Percentiles rank a stretch among this genome's conserved stretches.
Conservation (phyloP, 2,329 filamentous ascomycete species). For the Chaetothyriales sp. region DNA sequence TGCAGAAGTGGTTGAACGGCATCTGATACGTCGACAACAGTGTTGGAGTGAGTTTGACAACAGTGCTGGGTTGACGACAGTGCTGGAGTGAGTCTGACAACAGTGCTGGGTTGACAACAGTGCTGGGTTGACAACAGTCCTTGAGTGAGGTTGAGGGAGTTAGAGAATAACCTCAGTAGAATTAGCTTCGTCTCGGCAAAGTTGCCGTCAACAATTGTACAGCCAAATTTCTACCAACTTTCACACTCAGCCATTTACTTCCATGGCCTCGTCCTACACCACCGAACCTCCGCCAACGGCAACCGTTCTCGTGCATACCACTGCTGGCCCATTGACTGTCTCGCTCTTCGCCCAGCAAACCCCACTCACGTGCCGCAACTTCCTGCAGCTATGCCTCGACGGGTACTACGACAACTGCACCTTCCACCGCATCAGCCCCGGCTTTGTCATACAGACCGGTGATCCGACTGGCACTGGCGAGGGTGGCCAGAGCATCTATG, state of each 20-base stretch:
- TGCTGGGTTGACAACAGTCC: too few species aligned
- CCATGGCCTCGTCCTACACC: slow-evolving; percentile 82
- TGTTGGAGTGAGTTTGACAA: too few species aligned
- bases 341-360: slow-evolving; percentile 93
- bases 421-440: slow-evolving; percentile 83
- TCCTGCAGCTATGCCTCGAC: slow-evolving; percentile 85
- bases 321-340: slow-evolving; percentile 71
- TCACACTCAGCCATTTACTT: neutral
- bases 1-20: too few species aligned
- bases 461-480: slow-evolving; percentile 68
- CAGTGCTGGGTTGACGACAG: too few species aligned
- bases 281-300: slow-evolving; percentile 89
- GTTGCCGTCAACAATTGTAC: neutral
- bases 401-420: slow-evolving; percentile 89
- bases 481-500: slow-evolving; percentile 82
- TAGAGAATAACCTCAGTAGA: too few species aligned
- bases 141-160: too few species aligned
- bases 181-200: neutral
- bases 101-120: too few species aligned
- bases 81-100: too few species aligned
- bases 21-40: too few species aligned
- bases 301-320: slow-evolving; percentile 81
- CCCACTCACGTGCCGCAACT: slow-evolving; percentile 82
- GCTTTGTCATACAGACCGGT: slow-evolving; percentile 87
- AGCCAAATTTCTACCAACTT: neutral